These are phyloP conservation scores for Colletotrichum tamarilloi DNA, from an alignment of 2,329 filamentous ascomycete genomes.

Conservation along the genomic window DNA sequence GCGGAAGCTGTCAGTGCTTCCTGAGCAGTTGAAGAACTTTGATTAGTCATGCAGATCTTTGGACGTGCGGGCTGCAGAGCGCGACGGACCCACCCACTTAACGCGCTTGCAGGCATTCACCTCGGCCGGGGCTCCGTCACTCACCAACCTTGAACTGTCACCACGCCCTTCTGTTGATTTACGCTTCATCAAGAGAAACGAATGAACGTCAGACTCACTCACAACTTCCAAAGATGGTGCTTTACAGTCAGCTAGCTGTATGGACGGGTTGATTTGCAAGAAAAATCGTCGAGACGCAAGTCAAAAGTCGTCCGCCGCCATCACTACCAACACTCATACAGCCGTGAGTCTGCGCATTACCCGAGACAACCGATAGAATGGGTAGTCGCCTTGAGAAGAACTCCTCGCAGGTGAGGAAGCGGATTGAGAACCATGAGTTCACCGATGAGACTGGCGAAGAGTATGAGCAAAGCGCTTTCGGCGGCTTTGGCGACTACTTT, in stretches of 20 bases:
- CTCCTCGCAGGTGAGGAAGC: conserved; percentile 70
- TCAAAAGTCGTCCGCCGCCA: background rate
- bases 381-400: conserved; percentile 71
- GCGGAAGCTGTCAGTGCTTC: conserved; percentile 9
- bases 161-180: background rate
- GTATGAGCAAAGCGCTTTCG: conserved; percentile 87
- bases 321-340: background rate
- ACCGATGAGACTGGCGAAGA: conserved; percentile 85
- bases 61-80: conserved; percentile 53
- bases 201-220: background rate
- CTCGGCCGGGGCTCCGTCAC: background rate
- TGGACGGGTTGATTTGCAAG: background rate
- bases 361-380: conserved; percentile 53
- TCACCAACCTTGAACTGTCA: background rate
- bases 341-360: background rate
- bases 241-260: background rate
- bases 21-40: background rate
- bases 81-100: conserved; percentile 46
- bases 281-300: background rate
- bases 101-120: conserved; percentile 44
- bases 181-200: background rate
- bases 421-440: conserved; percentile 76
- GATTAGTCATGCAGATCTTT: conserved; percentile 23
- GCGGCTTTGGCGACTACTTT: conserved; percentile 92
- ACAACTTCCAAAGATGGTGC: background rate